These are phyloP conservation scores for Massarina eburnea DNA, from an alignment of 2,329 filamentous ascomycete genomes.

Conservation along the genomic window DNA sequence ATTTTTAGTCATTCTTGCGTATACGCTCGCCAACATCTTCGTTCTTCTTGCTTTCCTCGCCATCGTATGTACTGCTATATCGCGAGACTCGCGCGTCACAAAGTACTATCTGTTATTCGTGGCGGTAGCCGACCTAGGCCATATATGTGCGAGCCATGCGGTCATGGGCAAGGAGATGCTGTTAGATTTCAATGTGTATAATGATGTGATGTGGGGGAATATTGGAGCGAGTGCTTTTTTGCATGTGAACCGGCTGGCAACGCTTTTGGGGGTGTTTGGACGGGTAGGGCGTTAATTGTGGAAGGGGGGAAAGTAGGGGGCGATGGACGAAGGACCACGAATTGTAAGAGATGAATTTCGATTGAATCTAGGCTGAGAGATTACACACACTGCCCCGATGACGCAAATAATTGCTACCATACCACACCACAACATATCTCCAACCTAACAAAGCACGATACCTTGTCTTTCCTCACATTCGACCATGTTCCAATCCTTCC, in stretches of 20 bases:
- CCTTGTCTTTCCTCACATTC: too few relatives aligned
- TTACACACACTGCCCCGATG: too few relatives aligned
- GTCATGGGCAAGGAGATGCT: slow-evolving; percentile 24
- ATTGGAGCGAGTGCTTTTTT: slow-evolving; percentile 25
- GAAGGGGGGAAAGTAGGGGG: background rate
- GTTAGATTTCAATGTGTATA: slow-evolving; percentile 24
- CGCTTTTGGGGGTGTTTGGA: slow-evolving; percentile 26
- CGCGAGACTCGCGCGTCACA: slow-evolving; percentile 25
- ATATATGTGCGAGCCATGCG: slow-evolving; percentile 25
- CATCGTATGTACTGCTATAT: slow-evolving; percentile 25
- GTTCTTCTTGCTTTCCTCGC: slow-evolving; percentile 22
- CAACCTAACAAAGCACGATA: too few relatives aligned
- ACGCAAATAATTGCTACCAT: too few relatives aligned
- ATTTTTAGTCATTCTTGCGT: slow-evolving; percentile 18
- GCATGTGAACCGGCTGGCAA: slow-evolving; percentile 22
- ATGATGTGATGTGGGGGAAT: slow-evolving; percentile 31
- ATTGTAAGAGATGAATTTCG: too few relatives aligned
- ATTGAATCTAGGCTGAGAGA: too few relatives aligned
- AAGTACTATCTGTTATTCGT: slow-evolving; percentile 24
- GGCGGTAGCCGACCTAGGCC: slow-evolving; percentile 24
- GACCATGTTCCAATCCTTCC: too few relatives aligned
- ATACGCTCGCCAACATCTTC: slow-evolving; percentile 27
- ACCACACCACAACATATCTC: too few relatives aligned
- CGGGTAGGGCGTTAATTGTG: slow-evolving; percentile 10
- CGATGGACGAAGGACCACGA: too few relatives aligned